These are phyloP conservation scores for Fomitopsis palustris DNA, from an alignment of 1,284 basidiomycete species.

Conservation along the genomic window DNA sequence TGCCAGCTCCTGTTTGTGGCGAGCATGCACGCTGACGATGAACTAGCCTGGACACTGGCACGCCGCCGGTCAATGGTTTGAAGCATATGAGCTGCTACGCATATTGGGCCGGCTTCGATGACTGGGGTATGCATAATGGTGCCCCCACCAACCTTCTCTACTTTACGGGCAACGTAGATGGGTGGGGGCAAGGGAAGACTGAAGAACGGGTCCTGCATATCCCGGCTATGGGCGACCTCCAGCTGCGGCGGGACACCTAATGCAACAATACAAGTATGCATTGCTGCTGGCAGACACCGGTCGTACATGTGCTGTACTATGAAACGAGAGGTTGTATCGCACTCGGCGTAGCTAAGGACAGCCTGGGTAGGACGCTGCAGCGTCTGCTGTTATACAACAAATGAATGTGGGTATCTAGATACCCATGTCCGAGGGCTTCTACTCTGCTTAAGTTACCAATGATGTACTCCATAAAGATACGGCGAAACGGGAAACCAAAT, in stretches of 20 bases:
- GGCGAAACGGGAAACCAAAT: background rate
- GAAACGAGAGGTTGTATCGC: background rate
- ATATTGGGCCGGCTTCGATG: slow-evolving; percentile 23
- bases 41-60: slow-evolving; percentile 17
- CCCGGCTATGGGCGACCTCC: background rate
- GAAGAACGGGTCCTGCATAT: background rate
- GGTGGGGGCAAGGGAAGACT: background rate
- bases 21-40: background rate
- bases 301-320: background rate
- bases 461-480: background rate
- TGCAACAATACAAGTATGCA: no score
- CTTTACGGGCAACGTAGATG: slow-evolving; percentile 12
- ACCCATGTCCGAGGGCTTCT: background rate
- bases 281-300: background rate
- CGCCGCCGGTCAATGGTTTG: slow-evolving; percentile 45
- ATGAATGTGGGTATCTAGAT: background rate
- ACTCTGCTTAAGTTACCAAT: background rate
- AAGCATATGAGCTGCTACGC: slow-evolving; percentile 32
- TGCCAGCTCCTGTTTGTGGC: background rate
- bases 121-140: slow-evolving; percentile 18
- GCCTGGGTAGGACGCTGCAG: background rate
- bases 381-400: background rate
- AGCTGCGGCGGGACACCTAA: background rate
- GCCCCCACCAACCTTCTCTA: slow-evolving; percentile 21
- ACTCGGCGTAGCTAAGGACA: background rate